phyloP scores from a whole-genome alignment of 1,284 basidiomycete species.

The Megacollybia platyphylla region DNA sequence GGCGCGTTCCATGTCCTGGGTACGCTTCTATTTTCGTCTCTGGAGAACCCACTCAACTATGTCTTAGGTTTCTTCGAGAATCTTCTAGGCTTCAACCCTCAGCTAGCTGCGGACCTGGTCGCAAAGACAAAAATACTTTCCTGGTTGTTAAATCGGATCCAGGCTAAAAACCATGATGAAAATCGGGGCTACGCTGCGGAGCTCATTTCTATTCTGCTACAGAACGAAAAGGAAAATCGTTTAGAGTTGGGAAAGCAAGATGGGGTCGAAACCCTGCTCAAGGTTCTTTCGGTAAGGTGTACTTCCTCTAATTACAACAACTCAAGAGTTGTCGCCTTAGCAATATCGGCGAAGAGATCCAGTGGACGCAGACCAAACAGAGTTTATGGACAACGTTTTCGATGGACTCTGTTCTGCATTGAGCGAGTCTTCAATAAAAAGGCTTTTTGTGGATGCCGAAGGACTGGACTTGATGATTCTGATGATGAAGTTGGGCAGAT shows the following conservation, averaged over 20 bases:
- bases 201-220: slow-evolving; percentile 81
- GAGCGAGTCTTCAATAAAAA: slow-evolving; percentile 64
- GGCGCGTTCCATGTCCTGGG: slow-evolving; percentile 89
- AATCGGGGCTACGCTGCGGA: slow-evolving; percentile 85
- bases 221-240: slow-evolving; percentile 56
- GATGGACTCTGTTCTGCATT: slow-evolving; percentile 80
- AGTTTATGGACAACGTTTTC: slow-evolving; percentile 97
- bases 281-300: slow-evolving; percentile 65
- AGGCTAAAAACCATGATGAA: slow-evolving; percentile 63
- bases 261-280: slow-evolving; percentile 73
- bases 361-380: slow-evolving; percentile 76
- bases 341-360: slow-evolving; percentile 82
- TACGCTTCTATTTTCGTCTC: slow-evolving; percentile 15
- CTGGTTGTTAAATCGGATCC: slow-evolving; percentile 78
- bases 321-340: slow-evolving; percentile 25
- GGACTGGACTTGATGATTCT: slow-evolving; percentile 95
- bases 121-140: slow-evolving; percentile 62
- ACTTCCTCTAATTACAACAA: slow-evolving; percentile 1
- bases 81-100: slow-evolving; percentile 74
- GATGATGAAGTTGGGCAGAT: slow-evolving; percentile 72
- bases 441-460: slow-evolving; percentile 79
- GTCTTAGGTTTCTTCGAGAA: slow-evolving; percentile 85
- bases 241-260: slow-evolving; percentile 52
- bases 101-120: slow-evolving; percentile 58
- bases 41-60: slow-evolving; percentile 4